Evolutionary conservation across 2,329 filamentous ascomycete genomes (phyloP), one percentile per base, ranked within the genome.

Genomic region (Aciculosporium take): DNA sequence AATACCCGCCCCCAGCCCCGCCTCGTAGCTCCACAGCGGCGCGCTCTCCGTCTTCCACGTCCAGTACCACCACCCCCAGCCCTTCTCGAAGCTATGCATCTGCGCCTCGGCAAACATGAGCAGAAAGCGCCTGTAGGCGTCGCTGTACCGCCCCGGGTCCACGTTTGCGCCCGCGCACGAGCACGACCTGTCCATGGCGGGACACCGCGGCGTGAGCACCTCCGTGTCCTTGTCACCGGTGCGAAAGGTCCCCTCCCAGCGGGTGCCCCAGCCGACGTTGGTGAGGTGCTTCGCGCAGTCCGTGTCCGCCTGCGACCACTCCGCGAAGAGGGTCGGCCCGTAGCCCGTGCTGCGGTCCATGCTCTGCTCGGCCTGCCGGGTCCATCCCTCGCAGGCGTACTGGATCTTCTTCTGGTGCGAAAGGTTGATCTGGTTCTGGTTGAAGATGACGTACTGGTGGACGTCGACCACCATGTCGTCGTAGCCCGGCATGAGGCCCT

Each of bases 21-120:
- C 69, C 61, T 88, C 79, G 66, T 91, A 94, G 58, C 87, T 94
- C 91, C 91, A 98, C 64, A 95, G 86, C 45, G 79, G 69, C 37
- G 83, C 79, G 49, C 64, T 71, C 67, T 96, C 89, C 24, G 89
- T 94, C 63, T 87, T 76, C 89, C 91, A 94, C 27, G 88, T 96
- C 91, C 91, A 98, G 64, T 98, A 98, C 65, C 94, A 95, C 91
- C 91, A 98, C 37, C 91, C 91, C 81, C 84, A 91, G 5, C 84
- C 86, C 48, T 81, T 79, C 61, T 96, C 89, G 56, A 96, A 98
- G 45, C 80, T 84, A 52, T 81, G 72, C 85, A 98, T 98, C 66
- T 98, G 91, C 41, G 88, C 91, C 62, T 94, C 81, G 5, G 91
- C 91, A 63, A 96, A 96, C 62, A 84, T 84, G 49, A 76, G 74